Percentiles rank a stretch among this genome's conserved stretches.
Conservation (phyloP, 129 eudicot genomes). For the Chrysanthemum lavandulifolium region DNA sequence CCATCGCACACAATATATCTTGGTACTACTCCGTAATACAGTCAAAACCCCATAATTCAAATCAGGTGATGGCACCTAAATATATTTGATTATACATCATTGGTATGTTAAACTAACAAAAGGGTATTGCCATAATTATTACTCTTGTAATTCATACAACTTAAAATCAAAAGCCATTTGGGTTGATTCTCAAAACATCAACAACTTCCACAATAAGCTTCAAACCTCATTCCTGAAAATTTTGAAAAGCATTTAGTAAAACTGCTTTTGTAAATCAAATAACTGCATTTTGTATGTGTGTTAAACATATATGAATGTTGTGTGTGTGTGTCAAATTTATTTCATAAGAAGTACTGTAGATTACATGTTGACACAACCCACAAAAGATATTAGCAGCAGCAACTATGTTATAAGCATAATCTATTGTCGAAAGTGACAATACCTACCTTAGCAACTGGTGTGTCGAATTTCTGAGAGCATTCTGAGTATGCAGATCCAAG, state of each 20-base stretch:
- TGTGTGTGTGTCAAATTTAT: not conserved
- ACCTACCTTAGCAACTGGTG: conserved; percentile 46
- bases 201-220: conserved; percentile 20
- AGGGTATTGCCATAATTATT: conserved; percentile 23
- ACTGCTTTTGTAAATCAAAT: not conserved
- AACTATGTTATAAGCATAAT: not conserved
- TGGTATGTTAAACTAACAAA: conserved; percentile 27
- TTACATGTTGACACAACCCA: not conserved
- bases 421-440: not conserved
- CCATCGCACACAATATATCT: conserved; percentile 7
- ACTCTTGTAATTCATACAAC: conserved; percentile 33
- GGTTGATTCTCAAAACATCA: conserved; percentile 22
- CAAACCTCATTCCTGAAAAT: conserved; percentile 20
- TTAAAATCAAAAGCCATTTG: conserved; percentile 22
- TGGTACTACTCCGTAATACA: not conserved
- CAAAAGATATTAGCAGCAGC: not conserved
- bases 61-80: conserved; percentile 18
- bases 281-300: not conserved
- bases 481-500: conserved; percentile 93
- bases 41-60: conserved; percentile 8
- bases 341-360: not conserved
- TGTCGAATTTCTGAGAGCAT: conserved; percentile 63
- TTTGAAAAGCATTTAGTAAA: not conserved
- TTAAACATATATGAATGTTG: not conserved
- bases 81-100: conserved; percentile 27